Evolutionary conservation across 768 basidiomycete species (phyloP).

Genomic region (Cystobasidium tubakii): DNA sequence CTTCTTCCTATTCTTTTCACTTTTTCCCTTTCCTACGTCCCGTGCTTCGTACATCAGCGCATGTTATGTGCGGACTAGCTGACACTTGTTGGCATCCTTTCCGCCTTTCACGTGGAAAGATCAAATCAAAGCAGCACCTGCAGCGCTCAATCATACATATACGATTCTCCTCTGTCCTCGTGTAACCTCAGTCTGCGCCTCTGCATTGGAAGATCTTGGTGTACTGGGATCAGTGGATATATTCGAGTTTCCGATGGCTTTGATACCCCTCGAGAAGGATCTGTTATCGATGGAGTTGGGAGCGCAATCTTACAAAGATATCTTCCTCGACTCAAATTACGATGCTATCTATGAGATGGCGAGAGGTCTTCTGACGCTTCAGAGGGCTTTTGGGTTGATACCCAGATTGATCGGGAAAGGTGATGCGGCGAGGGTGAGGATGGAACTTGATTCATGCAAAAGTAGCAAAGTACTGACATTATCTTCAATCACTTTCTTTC

Average conservation of each 20-base stretch:
- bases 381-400: slow-evolving; percentile 78
- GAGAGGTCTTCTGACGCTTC: slow-evolving; percentile 73
- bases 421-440: slow-evolving; percentile 56
- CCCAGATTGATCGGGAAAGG: slow-evolving; percentile 92
- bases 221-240: slow-evolving; percentile 90
- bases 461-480: not conserved
- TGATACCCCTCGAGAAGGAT: slow-evolving; percentile 89
- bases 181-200: slow-evolving; percentile 73
- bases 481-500: not conserved
- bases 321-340: slow-evolving; percentile 92
- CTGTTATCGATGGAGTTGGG: slow-evolving; percentile 84
- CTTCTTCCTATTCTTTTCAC: not conserved
- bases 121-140: slow-evolving; percentile 77
- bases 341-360: slow-evolving; percentile 81
- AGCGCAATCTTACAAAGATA: slow-evolving; percentile 60
- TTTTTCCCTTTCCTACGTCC: not conserved
- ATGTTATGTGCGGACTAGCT: not conserved
- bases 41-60: not conserved
- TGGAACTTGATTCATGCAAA: not conserved
- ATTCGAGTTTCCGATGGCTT: slow-evolving; percentile 80
- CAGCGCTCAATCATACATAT: slow-evolving; percentile 69
- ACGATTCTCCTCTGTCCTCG: slow-evolving; percentile 83
- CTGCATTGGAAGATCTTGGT: slow-evolving; percentile 90
- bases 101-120: slow-evolving; percentile 54
- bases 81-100: not conserved